A percentile compares a stretch with the other conserved stretches of the same genome.
Conservation (phyloP, 176 grass and related monocot genomes). For the Hordeum vulgare region DNA sequence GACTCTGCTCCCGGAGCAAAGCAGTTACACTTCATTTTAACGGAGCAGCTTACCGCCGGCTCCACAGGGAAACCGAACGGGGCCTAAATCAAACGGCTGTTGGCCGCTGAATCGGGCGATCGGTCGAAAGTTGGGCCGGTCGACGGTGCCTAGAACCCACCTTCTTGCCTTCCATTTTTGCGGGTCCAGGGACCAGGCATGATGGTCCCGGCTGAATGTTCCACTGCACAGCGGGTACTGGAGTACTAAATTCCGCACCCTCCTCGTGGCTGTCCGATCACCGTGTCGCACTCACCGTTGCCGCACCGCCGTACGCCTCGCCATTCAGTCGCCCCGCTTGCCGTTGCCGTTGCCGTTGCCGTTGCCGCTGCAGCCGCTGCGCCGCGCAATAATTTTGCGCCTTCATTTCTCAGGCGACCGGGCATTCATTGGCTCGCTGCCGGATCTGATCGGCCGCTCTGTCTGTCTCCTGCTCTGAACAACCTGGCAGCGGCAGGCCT, state of each 20-base stretch:
- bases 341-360: background rate
- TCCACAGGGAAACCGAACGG: too few relatives aligned
- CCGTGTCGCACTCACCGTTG: background rate
- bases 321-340: background rate
- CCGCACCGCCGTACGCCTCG: background rate
- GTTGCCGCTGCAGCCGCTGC: background rate
- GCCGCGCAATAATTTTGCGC: background rate
- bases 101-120: too few relatives aligned
- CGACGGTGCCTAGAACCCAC: too few relatives aligned
- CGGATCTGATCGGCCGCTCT: conserved; percentile 1
- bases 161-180: too few relatives aligned
- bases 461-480: background rate
- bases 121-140: too few relatives aligned
- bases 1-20: too few relatives aligned
- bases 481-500: background rate
- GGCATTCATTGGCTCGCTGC: background rate
- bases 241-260: background rate
- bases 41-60: too few relatives aligned
- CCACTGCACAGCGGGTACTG: background rate
- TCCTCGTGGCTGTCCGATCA: background rate
- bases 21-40: too few relatives aligned
- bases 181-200: too few relatives aligned
- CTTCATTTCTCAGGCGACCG: background rate
- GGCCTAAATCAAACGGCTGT: too few relatives aligned
- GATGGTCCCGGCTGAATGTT: too few relatives aligned